phyloP scores from a whole-genome alignment of 805 yeast genomes.

The Candida montana region DNA sequence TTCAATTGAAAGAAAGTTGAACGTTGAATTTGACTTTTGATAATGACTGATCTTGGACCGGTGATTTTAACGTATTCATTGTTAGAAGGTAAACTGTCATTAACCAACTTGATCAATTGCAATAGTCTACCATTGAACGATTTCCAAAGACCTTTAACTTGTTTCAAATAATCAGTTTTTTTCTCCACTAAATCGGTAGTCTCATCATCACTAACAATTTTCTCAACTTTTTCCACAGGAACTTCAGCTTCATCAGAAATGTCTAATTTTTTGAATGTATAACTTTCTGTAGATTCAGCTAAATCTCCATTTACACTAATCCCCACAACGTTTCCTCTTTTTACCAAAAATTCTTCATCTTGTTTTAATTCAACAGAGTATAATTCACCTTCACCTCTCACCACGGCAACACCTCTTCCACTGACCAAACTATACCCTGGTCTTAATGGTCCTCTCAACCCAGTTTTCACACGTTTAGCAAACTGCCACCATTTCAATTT shows the following conservation, averaged over 20 bases:
- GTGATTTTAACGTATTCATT: slow-evolving; percentile 37
- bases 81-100: slow-evolving; percentile 6
- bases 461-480: slow-evolving; percentile 29
- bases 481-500: slow-evolving; percentile 20
- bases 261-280: slow-evolving; percentile 2
- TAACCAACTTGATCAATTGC: slow-evolving; percentile 1
- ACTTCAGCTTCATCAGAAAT: background rate
- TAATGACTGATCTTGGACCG: slow-evolving; percentile 39
- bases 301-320: slow-evolving; percentile 41
- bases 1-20: slow-evolving; percentile 1
- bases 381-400: slow-evolving; percentile 51
- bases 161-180: slow-evolving; percentile 3
- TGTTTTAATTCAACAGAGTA: slow-evolving; percentile 40
- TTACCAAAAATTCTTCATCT: slow-evolving; percentile 45
- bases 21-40: slow-evolving; percentile 16
- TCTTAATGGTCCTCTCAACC: slow-evolving; percentile 31
- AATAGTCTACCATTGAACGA: background rate
- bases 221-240: background rate
- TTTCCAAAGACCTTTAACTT: slow-evolving; percentile 3
- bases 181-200: slow-evolving; percentile 2
- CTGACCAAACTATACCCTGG: slow-evolving; percentile 43
- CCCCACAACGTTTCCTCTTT: slow-evolving; percentile 42
- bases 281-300: slow-evolving; percentile 5
- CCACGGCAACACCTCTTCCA: slow-evolving; percentile 54
- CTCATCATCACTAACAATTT: background rate